A percentile compares a stretch with the other conserved stretches of the same genome.
These are phyloP conservation scores for Colletotrichum gloeosporioides DNA, from an alignment of 2,329 filamentous ascomycete species.

Conservation along the genomic window DNA sequence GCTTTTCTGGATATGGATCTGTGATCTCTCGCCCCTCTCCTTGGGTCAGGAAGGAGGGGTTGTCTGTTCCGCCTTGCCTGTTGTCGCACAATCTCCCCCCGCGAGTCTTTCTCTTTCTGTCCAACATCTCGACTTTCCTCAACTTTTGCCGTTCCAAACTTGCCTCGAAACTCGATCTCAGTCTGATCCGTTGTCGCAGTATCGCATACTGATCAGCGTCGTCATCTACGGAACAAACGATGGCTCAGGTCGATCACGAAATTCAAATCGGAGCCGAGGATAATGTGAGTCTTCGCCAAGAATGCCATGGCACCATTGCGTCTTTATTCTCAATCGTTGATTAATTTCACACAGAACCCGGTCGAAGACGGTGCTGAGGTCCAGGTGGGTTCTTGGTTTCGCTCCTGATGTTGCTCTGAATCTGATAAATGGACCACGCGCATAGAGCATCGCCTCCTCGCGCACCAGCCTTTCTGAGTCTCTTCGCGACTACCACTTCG, in stretches of 20 bases:
- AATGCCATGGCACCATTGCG: neutral
- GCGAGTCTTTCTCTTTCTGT: neutral
- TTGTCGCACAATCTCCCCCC: neutral
- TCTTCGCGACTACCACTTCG: slow-evolving; percentile 16
- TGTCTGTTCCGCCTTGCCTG: neutral
- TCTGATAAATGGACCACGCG: too few species aligned
- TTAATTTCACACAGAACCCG: neutral
- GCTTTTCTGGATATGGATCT: neutral
- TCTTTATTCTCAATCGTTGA: neutral
- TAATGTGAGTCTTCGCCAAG: neutral
- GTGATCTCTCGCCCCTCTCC: neutral
- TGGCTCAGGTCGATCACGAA: neutral
- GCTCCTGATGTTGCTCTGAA: neutral
- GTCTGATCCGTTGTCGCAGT: neutral
- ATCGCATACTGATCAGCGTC: neutral
- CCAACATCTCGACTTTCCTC: neutral
- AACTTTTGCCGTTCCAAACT: neutral
- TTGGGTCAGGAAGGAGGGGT: neutral
- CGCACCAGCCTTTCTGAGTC: slow-evolving; percentile 37
- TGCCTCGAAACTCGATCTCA: rapidly evolving
- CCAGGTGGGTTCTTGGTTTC: neutral
- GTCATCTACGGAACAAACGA: neutral
- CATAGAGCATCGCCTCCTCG: slow-evolving; percentile 19
- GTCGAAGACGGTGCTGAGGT: neutral
- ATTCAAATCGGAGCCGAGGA: neutral